A percentile compares a stretch with the other conserved stretches of the same genome.
Conservation (phyloP, 177 flowering plant genomes). For the Tripterygium wilfordii region DNA sequence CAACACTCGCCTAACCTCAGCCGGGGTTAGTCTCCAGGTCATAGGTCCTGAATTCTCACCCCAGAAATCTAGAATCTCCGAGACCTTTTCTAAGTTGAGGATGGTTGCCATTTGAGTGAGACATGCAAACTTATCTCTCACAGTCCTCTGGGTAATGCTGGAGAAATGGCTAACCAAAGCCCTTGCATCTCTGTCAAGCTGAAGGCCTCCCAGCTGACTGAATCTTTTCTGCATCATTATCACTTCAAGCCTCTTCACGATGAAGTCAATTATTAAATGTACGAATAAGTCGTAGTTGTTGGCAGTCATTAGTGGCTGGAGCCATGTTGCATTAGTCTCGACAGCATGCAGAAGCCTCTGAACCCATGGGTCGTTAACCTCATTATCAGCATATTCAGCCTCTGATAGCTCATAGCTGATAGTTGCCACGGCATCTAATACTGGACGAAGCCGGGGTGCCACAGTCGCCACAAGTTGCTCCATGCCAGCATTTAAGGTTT, state of each 20-base stretch:
- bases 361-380: conserved; percentile 97
- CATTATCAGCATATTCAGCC: conserved; percentile 86
- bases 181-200: conserved; percentile 83
- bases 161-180: conserved; percentile 90
- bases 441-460: conserved; percentile 80
- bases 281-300: conserved; percentile 78
- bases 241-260: conserved; percentile 86
- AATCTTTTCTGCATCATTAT: conserved; percentile 96
- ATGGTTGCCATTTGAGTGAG: conserved; percentile 97
- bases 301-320: conserved; percentile 78
- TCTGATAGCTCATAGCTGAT: conserved; percentile 88
- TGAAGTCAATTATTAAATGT: conserved; percentile 76
- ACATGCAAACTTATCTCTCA: conserved; percentile 91
- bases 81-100: conserved; percentile 86
- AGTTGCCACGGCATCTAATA: conserved; percentile 70
- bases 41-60: conserved; percentile 97
- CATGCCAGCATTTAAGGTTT: conserved; percentile 63
- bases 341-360: conserved; percentile 90
- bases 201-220: conserved; percentile 91
- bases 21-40: conserved; percentile 98
- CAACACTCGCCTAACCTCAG: conserved; percentile 90
- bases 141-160: conserved; percentile 86
- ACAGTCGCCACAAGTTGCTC: conserved; percentile 78
- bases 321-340: conserved; percentile 81
- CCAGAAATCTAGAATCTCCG: conserved; percentile 98